Base-by-base conservation (phyloP, 164 flowering plant species). In the Piper longum region DNA sequence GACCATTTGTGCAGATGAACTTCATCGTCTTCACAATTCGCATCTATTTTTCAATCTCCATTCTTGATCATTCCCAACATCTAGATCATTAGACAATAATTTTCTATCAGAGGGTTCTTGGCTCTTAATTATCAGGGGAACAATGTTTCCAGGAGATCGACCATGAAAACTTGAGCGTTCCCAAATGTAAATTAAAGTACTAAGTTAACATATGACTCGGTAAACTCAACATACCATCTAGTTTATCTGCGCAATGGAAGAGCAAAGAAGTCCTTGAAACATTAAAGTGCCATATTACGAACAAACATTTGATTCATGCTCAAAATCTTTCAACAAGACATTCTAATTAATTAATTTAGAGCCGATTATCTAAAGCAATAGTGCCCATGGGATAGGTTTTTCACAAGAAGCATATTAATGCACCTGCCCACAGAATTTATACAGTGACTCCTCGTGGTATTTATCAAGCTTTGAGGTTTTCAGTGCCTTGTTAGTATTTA, bases 341-440 rank as follows among this genome's bases (percentile, higher is more conserved):
- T 58, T 58, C 17, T 7, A 52, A 16, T 16, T 26, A 45, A 58
- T 56, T 7, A 13, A 65, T 43, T 26, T 26, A 26, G 36, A 26
- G 36, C 36, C 36, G 36, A 26, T 26, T 26, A 26, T 26, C 57
- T 39, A 43, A 16, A 44, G 36, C 16, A 60, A 41, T 1, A 26
- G 36, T 26, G 36, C 36, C 36, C 1, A 6, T 57, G 4, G 40
- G 11, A 7, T 11, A 7, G 14, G 7, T 26, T 18, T 52, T 26
- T 26, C 9, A 16, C 5, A 63, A 48, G 9, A 48, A 12, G 14
- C 7, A 5, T 51, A 36, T 40, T 52, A 7, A 18, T 16, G 65
- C 65, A 16, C 55, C 65, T 63, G 65, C 43, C 16, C 58, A 52
- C 18, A 63, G 65, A 63, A 63, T 63, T 58, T 63, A 18, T 54